Evolutionary conservation across 2,329 filamentous ascomycete genomes (phyloP), one percentile per base, ranked within the genome.

Genomic region (Alternaria sp.): DNA sequence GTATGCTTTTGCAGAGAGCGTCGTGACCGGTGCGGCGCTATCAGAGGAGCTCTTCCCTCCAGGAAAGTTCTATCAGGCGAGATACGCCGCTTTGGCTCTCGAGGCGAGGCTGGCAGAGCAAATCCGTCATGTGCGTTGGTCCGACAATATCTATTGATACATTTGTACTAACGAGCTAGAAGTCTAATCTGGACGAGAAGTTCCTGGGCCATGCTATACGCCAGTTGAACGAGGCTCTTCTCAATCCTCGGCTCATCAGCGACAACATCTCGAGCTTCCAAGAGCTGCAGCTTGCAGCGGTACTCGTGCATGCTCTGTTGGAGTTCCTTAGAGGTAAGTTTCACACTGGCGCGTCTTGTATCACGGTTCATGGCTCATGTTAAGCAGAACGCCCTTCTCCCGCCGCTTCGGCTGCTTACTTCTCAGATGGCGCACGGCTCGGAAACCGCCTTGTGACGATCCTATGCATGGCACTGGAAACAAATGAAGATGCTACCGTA

Each of bases 271-370:
- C 67, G 5, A 59, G 59, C n/a, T 65, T 66, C 10, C 66, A 71
- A 19, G 70, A 73, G 60, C 50, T 76, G 8, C 63, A 71, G 49
- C 62, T 80, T 21, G 73, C 75, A 7, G 69, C 70, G 28, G 69
- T 74, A 2, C 57, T 80, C 8, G 71, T 78, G 6, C 61, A 61
- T 19, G 69, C 73, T 10, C 71, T 79, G 28, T 51, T 79, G 5
- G 72, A 75, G 21, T 77, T 81, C 40, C 69, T 80, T 12, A 76
- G 74, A 74, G 77, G 77, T 76, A 72, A 57, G 67, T 62, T 23
- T 49, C 45, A 17, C 36, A 17, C 19, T 46, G 47, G 50, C 13
- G 52, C 7, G 50, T 53, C 36, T 21, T 49, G 15, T 45, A 5
- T n/a, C 52, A 26, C 53, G 28, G 61, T 40, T 63, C 65, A 70